Conservation (phyloP, 2,329 filamentous ascomycete species). For the Myriosclerotinia curreyana region DNA sequence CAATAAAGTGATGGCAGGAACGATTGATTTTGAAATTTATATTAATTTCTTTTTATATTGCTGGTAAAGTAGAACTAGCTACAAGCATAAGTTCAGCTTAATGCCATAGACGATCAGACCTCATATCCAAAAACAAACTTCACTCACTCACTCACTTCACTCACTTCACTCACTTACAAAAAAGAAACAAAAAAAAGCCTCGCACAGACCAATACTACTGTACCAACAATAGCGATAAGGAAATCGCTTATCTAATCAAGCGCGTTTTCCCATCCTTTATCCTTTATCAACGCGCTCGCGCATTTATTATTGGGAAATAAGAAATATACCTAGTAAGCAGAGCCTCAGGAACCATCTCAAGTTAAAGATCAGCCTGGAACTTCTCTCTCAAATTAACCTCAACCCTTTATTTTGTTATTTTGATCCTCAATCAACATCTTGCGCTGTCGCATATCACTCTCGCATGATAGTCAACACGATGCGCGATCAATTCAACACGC, state of each 20-base stretch:
- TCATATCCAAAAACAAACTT: not conserved
- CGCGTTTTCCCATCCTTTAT: not conserved
- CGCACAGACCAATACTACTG: not conserved
- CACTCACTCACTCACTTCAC: too few species aligned
- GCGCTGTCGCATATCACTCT: constrained; percentile 15
- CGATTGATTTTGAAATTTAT: not conserved
- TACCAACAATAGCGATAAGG: not conserved
- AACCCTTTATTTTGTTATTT: not conserved
- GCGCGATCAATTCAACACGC: constrained; percentile 56
- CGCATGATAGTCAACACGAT: constrained; percentile 30
- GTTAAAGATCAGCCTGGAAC: not conserved
- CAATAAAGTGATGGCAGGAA: not conserved
- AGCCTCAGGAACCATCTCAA: constrained; percentile 19
- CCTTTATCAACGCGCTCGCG: not conserved
- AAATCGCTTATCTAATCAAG: constrained; percentile 8
- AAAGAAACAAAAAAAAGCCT: not conserved
- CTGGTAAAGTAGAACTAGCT: not conserved
- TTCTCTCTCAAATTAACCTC: constrained; percentile 1
- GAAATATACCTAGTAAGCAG: not conserved
- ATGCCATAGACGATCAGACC: too few species aligned
- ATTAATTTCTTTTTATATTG: not conserved
- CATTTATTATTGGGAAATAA: not conserved
- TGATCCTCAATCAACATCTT: constrained; percentile 5
- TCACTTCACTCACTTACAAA: too few species aligned
- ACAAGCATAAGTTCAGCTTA: too few species aligned